These are phyloP conservation scores for Huntiella moniliformis DNA, from an alignment of 2,329 filamentous ascomycete species.

Conservation along the genomic window DNA sequence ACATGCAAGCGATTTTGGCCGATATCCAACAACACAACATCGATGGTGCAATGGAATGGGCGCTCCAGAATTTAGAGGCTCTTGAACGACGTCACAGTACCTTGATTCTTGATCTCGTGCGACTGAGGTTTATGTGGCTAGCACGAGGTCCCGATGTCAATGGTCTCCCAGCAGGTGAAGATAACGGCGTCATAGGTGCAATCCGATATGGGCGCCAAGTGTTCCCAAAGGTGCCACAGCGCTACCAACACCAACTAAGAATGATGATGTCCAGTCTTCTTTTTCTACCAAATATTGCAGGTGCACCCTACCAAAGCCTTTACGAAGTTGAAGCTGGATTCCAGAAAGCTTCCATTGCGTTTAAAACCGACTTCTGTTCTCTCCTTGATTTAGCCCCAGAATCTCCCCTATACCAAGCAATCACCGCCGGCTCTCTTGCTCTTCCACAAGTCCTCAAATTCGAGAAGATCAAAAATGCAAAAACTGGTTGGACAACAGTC, in stretches of 20 bases:
- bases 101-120: slow-evolving; percentile 83
- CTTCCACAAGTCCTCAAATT: slow-evolving; percentile 79
- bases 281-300: slow-evolving; percentile 52
- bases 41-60: slow-evolving; percentile 73
- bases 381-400: slow-evolving; percentile 77
- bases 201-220: slow-evolving; percentile 56
- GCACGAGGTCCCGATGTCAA: slow-evolving; percentile 46
- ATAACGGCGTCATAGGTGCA: slow-evolving; percentile 43
- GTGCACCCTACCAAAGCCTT: slow-evolving; percentile 60
- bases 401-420: slow-evolving; percentile 80
- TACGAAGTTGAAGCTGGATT: slow-evolving; percentile 64
- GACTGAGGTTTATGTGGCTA: slow-evolving; percentile 76
- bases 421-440: slow-evolving; percentile 81
- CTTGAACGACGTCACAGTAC: slow-evolving; percentile 76
- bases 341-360: slow-evolving; percentile 67
- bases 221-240: slow-evolving; percentile 66
- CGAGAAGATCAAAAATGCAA: slow-evolving; percentile 70
- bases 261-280: slow-evolving; percentile 44
- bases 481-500: slow-evolving; percentile 85
- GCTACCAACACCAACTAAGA: slow-evolving; percentile 41
- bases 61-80: slow-evolving; percentile 45
- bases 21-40: slow-evolving; percentile 37
- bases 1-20: slow-evolving; percentile 77
- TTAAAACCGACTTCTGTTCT: slow-evolving; percentile 87
- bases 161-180: slow-evolving; percentile 33